Evolutionary conservation across 176 grass and related monocot species (phyloP), one percentile per base, ranked within the genome.

Genomic region (Ensete glaucum): DNA sequence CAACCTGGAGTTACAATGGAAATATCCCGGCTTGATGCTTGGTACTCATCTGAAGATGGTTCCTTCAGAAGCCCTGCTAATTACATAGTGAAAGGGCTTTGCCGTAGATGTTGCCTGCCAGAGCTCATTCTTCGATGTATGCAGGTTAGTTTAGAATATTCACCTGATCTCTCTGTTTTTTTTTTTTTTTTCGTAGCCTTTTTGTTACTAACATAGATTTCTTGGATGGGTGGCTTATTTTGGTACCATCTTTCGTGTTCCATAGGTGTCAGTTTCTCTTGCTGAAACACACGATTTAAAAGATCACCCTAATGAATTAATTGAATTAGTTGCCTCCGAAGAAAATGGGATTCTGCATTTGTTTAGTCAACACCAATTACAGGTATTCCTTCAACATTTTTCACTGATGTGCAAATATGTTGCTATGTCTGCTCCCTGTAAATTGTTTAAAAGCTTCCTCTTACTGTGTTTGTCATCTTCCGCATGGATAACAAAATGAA

Each of bases 1-100:
- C 94, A 98, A 87, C 74, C 84, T 81, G 94, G 94, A 79, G 90
- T 98, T 77, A 88, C 90, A 50, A 91, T 89, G 82, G 90, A 90
- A 76, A 98, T 98, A 74, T 98, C 90, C 64, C 82, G 94, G 74
- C 84, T 98, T 57, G 94, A 98, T 91, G 88, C 94, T 82, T 98
- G 94, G 90, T 98, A 89, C 85, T 93, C 88, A 52, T 82, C 85
- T 73, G 84, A 83, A 24, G 78, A 88, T 83, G 83, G 84, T 54
- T 80, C 83, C 14, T 82, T 84, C 21, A 79, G 85, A 78, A 77
- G 64, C 62, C 83, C 88, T 55, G 94, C 94, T 80, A 85, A 80
- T 63, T 88, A 91, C 78, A 85, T 98, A 62, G 82, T 93, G 59
- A 87, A 82, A 74, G 94, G 94, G 15, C 88, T 98, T 63, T 91